A percentile compares a stretch with the other conserved stretches of the same genome.
phyloP scores from a whole-genome alignment of 2,329 filamentous ascomycete genomes.

The Aspergillus chevalieri region DNA sequence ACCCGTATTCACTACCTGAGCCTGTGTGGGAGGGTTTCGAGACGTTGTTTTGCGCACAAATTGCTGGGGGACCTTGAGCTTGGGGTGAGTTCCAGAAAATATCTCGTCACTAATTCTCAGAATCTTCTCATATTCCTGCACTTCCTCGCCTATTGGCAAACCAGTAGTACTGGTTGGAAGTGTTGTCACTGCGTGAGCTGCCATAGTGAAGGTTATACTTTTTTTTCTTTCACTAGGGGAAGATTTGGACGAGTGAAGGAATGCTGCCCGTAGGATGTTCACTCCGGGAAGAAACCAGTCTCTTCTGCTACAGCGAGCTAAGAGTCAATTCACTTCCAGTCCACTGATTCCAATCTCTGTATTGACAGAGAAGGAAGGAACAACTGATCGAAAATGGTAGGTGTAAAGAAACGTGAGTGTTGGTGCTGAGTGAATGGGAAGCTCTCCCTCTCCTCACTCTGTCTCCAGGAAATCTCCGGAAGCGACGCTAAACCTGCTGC shows the following conservation, averaged over 20 bases:
- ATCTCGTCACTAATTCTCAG: conserved; percentile 74
- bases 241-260: background rate
- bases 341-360: background rate
- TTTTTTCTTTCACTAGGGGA: background rate
- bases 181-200: conserved; percentile 26
- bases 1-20: conserved; percentile 22
- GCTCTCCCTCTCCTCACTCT: background rate
- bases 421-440: background rate
- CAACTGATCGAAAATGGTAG: background rate
- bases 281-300: background rate
- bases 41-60: conserved; percentile 39
- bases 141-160: conserved; percentile 46
- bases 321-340: background rate
- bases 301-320: background rate
- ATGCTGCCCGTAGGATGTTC: background rate
- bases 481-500: conserved; percentile 11
- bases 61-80: conserved; percentile 53
- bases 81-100: conserved; percentile 63
- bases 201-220: conserved; percentile 24
- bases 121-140: conserved; percentile 71
- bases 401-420: background rate
- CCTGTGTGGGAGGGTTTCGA: conserved; percentile 26
- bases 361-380: too few species aligned
- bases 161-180: conserved; percentile 24
- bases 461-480: background rate